Evolutionary conservation across 805 yeast species (phyloP).

Genomic region (Nematodospora valgi): DNA sequence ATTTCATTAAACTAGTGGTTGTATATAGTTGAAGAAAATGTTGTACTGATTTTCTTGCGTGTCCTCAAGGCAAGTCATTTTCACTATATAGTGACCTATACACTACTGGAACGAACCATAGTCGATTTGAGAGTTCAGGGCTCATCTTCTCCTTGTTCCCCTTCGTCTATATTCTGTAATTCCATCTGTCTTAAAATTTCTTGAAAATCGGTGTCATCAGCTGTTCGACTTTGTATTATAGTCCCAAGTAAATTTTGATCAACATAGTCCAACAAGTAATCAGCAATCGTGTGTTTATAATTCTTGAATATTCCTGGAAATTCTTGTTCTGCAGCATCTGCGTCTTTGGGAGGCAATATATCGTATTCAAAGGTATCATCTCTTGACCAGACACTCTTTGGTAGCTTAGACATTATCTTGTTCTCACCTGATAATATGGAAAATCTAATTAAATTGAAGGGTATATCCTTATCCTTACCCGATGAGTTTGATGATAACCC

Average conservation of each 20-base stretch:
- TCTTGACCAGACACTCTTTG: conserved; percentile 55
- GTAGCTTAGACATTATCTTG: conserved; percentile 66
- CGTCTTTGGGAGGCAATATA: conserved; percentile 58
- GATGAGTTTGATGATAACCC: conserved; percentile 4
- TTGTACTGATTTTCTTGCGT: neutral
- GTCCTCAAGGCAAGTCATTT: neutral
- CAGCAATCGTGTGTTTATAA: conserved; percentile 14
- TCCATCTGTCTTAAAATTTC: conserved; percentile 22
- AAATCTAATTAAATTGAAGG: conserved; percentile 62
- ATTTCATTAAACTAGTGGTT: too few relatives aligned
- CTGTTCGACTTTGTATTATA: conserved; percentile 35
- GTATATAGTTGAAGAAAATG: too few relatives aligned
- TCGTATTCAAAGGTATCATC: conserved; percentile 69
- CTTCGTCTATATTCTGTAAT: conserved; percentile 1
- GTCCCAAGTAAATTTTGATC: conserved; percentile 46
- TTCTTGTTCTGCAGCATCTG: conserved; percentile 34
- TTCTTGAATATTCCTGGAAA: conserved; percentile 22
- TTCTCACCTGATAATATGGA: conserved; percentile 70
- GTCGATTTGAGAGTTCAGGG: too few relatives aligned
- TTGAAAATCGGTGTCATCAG: conserved; percentile 22
- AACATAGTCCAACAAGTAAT: conserved; percentile 38
- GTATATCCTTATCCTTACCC: conserved; percentile 29
- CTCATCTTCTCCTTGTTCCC: neutral
- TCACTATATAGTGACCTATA: too few relatives aligned
- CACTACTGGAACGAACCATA: too few relatives aligned